A percentile compares a stretch with the other conserved stretches of the same genome.
phyloP scores from a whole-genome alignment of 2,329 filamentous ascomycete genomes.

The Claviceps fusiformis region DNA sequence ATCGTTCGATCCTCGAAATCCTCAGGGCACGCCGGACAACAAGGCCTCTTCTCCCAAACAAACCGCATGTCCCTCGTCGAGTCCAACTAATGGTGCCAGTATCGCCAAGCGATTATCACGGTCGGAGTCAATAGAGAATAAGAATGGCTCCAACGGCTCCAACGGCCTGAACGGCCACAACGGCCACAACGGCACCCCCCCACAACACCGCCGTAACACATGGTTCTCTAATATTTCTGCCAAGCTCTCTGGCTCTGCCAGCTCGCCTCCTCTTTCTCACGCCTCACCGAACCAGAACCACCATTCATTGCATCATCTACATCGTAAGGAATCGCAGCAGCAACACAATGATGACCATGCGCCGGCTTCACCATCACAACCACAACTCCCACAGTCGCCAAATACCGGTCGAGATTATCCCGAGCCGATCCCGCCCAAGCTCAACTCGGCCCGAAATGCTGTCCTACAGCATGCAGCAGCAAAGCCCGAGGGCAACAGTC shows the following conservation, averaged over 20 bases:
- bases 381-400: conserved; percentile 12
- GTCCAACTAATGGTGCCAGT: conserved; percentile 13
- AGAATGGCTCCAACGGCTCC: conserved; percentile 10
- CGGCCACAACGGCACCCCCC: conserved; percentile 16
- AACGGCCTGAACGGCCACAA: conserved; percentile 10
- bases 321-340: conserved; percentile 7
- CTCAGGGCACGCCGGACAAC: conserved; percentile 13
- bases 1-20: conserved; percentile 14
- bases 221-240: conserved; percentile 92
- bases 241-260: conserved; percentile 62
- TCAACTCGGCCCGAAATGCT: conserved; percentile 40
- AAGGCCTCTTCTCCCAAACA: conserved; percentile 9
- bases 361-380: conserved; percentile 4
- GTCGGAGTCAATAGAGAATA: conserved; percentile 24
- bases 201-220: conserved; percentile 51
- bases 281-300: conserved; percentile 12
- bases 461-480: conserved; percentile 42
- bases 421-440: conserved; percentile 34
- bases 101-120: conserved; percentile 16
- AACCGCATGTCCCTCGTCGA: conserved; percentile 10
- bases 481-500: conserved; percentile 44
- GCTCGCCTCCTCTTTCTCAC: conserved; percentile 14
- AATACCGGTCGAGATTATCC: conserved; percentile 9
- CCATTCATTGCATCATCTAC: conserved; percentile 5
- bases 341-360: conserved; percentile 4